Conservation (phyloP, 176 grass and related monocot species). For the Carex pumila region DNA sequence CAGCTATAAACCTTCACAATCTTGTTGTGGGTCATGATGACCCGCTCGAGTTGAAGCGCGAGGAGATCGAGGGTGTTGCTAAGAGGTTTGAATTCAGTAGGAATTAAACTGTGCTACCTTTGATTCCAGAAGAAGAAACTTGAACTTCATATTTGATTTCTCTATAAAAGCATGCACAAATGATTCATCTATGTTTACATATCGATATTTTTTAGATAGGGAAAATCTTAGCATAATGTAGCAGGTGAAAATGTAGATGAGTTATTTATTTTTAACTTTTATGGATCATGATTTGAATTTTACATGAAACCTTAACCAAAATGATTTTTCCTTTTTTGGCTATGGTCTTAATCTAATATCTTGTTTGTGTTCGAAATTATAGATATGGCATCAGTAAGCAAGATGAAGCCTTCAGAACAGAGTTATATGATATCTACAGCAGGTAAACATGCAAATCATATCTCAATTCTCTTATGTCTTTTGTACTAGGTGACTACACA, state of each 20-base stretch:
- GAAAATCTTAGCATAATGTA: neutral
- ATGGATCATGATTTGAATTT: neutral
- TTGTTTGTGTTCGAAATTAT: constrained; percentile 7
- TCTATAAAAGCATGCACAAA: neutral
- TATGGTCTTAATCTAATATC: neutral
- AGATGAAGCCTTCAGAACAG: constrained; percentile 73
- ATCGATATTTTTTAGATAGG: neutral
- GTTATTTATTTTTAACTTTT: neutral
- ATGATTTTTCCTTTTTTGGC: neutral
- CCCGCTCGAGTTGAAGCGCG: constrained; percentile 43
- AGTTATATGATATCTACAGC: constrained; percentile 80
- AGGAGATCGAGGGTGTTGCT: constrained; percentile 65
- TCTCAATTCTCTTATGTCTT: neutral
- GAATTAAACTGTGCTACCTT: neutral
- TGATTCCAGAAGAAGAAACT: neutral
- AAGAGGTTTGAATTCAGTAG: constrained; percentile 32
- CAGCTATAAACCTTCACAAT: constrained; percentile 73
- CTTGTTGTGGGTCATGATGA: constrained; percentile 63
- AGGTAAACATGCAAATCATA: constrained; percentile 37
- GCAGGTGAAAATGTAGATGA: neutral
- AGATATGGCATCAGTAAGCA: constrained; percentile 91
- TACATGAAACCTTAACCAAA: neutral
- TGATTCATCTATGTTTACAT: neutral
- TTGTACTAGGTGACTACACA: neutral
- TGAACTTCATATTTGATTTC: neutral